A percentile compares a stretch with the other conserved stretches of the same genome.
phyloP scores from a whole-genome alignment of 2,329 filamentous ascomycete genomes.

The Botrytis sinoallii region DNA sequence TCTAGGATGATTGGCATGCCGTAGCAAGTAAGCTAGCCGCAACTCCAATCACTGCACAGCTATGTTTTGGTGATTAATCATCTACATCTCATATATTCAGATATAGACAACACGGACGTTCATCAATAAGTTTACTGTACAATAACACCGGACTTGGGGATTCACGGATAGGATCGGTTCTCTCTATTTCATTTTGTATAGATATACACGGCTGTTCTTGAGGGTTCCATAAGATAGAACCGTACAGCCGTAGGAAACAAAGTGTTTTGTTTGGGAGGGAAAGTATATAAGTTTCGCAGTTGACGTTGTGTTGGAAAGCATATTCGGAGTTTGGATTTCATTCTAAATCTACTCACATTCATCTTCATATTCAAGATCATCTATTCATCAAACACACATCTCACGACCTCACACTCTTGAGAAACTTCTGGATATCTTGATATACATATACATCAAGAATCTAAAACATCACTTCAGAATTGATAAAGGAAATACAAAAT shows the following conservation, averaged over 20 bases:
- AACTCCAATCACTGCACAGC: neutral
- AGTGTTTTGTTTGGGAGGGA: neutral
- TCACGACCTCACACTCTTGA: neutral
- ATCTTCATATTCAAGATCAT: neutral
- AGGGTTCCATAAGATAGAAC: neutral
- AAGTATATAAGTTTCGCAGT: neutral
- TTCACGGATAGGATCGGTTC: neutral
- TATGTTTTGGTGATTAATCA: neutral
- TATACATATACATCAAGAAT: neutral
- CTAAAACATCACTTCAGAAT: neutral
- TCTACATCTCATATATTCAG: neutral
- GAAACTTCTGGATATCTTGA: neutral
- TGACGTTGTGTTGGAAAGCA: neutral
- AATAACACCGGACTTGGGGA: neutral
- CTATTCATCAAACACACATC: neutral
- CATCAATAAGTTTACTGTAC: neutral
- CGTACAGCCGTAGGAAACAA: neutral
- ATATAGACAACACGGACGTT: neutral
- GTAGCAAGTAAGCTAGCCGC: neutral
- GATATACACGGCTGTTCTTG: neutral
- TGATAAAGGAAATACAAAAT: neutral
- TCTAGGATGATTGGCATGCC: neutral
- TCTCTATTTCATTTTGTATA: neutral
- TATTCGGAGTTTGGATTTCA: neutral
- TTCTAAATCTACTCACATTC: neutral